Base-by-base conservation (phyloP, 768 basidiomycete genomes). In the Asterophora lycoperdoides region DNA sequence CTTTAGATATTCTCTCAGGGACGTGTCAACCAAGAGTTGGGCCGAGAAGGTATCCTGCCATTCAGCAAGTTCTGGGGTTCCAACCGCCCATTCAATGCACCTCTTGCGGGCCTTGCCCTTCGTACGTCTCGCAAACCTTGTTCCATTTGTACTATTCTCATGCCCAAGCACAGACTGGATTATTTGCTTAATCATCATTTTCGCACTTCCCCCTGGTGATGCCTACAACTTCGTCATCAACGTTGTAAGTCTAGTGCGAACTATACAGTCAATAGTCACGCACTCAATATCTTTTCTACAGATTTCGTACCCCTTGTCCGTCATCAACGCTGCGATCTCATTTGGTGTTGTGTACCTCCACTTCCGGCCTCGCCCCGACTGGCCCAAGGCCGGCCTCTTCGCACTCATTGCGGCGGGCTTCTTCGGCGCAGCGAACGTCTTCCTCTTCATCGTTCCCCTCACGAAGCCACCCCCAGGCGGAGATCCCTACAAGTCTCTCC, bases 211-310 rank as follows among this genome's bases (percentile, higher is more conserved):
- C 0, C 74, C 83, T 0, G 84, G 84, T 7, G 84, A 86, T 52
- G 82, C 83, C 0, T 87, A 82, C 59, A 72, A 75, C 46, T 83
- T 88, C 61, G 71, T 80, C 34, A 65, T 83, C 56, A 81, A 79
- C 59, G 62, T 70, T 59, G 81, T 81, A 58, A 41, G 80, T 64
- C 44, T 15, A 13, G 13, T 32, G 18, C 26, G 20, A 32, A 46
- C 15, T 40, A 26, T 23, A 19, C 28, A 7, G 34, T 26, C 11
- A 32, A 20, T 10, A 6, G 5, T 32, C 44, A 2, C 17, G 4
- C 15, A 13, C 18, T 10, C 8, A 9, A 41, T 23, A 42, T 46
- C 14, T 41, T 9, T 33, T 40, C 9, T 28, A 0, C 46, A 70
- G 66, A 66, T 69, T 17, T 74, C 76, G 1, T 81, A 79, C 54